Conservation (phyloP, 441 rosid species). For the Cnidoscolus chayamansa region DNA sequence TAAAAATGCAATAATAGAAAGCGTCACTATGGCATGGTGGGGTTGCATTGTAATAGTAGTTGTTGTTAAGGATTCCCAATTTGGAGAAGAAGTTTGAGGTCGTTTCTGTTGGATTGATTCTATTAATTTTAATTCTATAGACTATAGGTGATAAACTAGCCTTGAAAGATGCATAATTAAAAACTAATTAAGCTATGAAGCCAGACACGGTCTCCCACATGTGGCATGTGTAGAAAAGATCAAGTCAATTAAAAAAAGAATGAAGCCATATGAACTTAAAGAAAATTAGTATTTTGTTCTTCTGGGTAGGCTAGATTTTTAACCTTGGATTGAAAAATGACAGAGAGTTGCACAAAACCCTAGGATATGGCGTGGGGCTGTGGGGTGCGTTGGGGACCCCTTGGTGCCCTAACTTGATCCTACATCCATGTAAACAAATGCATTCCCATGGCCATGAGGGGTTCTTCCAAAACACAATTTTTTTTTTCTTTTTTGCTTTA, state of each 20-base stretch:
- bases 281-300: background rate
- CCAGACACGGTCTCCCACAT: constrained; percentile 84
- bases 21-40: constrained; percentile 22
- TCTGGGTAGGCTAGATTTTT: constrained; percentile 1
- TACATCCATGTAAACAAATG: constrained; percentile 31
- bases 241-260: constrained; percentile 35
- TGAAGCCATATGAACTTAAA: constrained; percentile 20
- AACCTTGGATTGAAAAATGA: background rate
- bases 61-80: constrained; percentile 30
- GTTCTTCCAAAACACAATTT: constrained; percentile 19
- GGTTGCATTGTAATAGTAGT: background rate
- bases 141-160: background rate
- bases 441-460: background rate
- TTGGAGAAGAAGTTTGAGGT: constrained; percentile 8
- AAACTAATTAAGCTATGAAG: constrained; percentile 19
- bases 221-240: constrained; percentile 57
- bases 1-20: constrained; percentile 13
- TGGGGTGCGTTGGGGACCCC: constrained; percentile 6
- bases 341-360: constrained; percentile 36
- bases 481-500: constrained; percentile 7
- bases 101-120: background rate
- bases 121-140: constrained; percentile 1
- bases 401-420: constrained; percentile 40
- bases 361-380: constrained; percentile 43
- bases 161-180: constrained; percentile 3